Base-by-base conservation (phyloP, 2,329 filamentous ascomycete species). In the Fusarium newnesense region DNA sequence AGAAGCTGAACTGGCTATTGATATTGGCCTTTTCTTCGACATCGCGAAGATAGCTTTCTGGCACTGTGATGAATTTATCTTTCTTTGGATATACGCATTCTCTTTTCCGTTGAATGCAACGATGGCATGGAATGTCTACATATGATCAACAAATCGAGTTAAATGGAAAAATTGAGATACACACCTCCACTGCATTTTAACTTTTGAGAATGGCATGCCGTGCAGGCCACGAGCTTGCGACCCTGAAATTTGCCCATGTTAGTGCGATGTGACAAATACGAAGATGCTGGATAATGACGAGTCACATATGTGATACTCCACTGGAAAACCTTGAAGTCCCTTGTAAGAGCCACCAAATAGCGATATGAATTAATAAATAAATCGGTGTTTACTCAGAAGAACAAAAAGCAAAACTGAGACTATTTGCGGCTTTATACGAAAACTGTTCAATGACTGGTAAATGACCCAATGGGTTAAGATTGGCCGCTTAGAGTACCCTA, bases 181-280 rank as follows among this genome's bases (percentile, higher is more conserved):
- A 8, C 9, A 60, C 60, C 54, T 63, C 60, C 54, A 21, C 36
- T 63, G 26, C 60, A 63, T 34, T 63, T 63, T 30, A 60, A 15
- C 34, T 63, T 63, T 36, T 63, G 42, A 30, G 21, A 24, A 32
- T 60, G 60, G 19, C 60, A 63, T 21, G 36, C 60, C 9, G 36
- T 63, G 30, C 60, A 63, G 18, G 60, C 60, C 15, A 63, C 36
- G 36, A 26, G 7, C 19, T 40, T 63, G n/a, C 60, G 60, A 26
- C 26, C 53, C 21, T 46, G 40, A 2, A n/a, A 63, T 28, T 34
- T 47, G 40, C 52, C 26, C 60, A 59, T 63, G 21, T 34, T 47
- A 37, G 42, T n/a, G 36, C 28, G 18, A 9, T 56, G 50, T 26
- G 34, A 60, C 8, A 7, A n/a, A 9, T 30, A 30, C 11, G 7